These are phyloP conservation scores for Phytophthora litchii DNA, from an alignment of 352 stramenopile species.

Conservation along the genomic window DNA sequence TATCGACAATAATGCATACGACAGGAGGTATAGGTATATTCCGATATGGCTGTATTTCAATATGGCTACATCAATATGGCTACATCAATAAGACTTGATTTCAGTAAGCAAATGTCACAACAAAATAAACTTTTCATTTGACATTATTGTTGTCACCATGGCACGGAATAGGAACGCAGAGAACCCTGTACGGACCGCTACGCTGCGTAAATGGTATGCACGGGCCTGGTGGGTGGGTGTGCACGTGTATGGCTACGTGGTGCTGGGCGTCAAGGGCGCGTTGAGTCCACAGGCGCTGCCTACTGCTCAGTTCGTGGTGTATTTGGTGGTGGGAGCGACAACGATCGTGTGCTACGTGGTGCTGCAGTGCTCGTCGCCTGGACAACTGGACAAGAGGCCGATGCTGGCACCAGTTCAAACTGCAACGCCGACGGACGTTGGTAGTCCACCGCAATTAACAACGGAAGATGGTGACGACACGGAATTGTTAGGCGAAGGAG, in stretches of 20 bases:
- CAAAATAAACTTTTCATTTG: constrained; percentile 9
- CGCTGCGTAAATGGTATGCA: constrained; percentile 67
- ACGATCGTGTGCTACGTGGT: constrained; percentile 55
- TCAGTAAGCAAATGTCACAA: constrained; percentile 23
- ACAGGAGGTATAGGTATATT: not conserved
- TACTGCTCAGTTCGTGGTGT: constrained; percentile 48
- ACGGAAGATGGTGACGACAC: constrained; percentile 39
- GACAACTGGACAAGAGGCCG: constrained; percentile 48
- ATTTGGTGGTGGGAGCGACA: constrained; percentile 40
- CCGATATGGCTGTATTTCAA: too few relatives aligned
- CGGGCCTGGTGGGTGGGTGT: constrained; percentile 71
- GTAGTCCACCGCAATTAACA: constrained; percentile 13
- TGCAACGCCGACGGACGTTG: not conserved
- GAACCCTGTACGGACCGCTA: constrained; percentile 39
- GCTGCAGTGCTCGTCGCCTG: constrained; percentile 69
- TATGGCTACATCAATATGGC: constrained; percentile 23
- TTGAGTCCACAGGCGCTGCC: constrained; percentile 36
- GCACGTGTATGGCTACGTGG: constrained; percentile 70
- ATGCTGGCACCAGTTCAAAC: constrained; percentile 26
- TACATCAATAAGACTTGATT: constrained; percentile 31
- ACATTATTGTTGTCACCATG: constrained; percentile 17
- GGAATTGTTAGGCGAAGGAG: constrained; percentile 33
- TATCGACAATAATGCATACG: too few relatives aligned
- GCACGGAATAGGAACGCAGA: constrained; percentile 30
- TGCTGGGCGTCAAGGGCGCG: constrained; percentile 42